Evolutionary conservation across 2,329 filamentous ascomycete species (phyloP).

Genomic region (Talaromyces sp.): DNA sequence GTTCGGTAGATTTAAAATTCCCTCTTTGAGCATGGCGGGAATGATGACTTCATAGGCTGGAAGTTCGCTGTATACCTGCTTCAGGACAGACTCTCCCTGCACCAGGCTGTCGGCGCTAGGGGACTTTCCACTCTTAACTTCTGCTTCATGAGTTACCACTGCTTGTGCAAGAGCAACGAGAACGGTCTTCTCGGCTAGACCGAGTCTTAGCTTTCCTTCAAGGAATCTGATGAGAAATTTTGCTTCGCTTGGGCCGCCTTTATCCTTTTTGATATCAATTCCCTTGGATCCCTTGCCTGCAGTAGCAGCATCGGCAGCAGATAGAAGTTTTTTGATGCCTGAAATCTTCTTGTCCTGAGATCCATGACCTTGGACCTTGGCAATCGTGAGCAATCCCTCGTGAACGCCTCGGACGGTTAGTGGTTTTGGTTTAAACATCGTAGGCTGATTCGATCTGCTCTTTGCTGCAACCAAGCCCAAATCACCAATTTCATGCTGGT

Average conservation of each 20-base stretch:
- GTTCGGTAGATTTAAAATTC: conserved; percentile 76
- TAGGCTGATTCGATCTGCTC: conserved; percentile 89
- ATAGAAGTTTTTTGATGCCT: conserved; percentile 93
- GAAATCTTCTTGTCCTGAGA: conserved; percentile 89
- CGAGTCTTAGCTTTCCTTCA: conserved; percentile 88
- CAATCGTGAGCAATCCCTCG: conserved; percentile 82
- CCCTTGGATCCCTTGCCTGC: conserved; percentile 62
- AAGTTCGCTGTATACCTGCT: conserved; percentile 88
- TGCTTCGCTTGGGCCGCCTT: conserved; percentile 89
- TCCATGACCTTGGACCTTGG: conserved; percentile 79
- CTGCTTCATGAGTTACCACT: conserved; percentile 76
- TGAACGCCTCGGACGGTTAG: conserved; percentile 84
- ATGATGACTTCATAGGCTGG: conserved; percentile 95
- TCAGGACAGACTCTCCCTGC: conserved; percentile 79
- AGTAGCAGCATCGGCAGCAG: conserved; percentile 73
- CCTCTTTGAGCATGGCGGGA: conserved; percentile 80
- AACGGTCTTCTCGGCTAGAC: conserved; percentile 87
- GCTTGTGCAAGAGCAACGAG: conserved; percentile 88
- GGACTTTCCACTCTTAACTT: conserved; percentile 57
- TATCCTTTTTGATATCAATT: conserved; percentile 84
- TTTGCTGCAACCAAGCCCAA: conserved; percentile 92
- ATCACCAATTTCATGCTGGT: conserved; percentile 95
- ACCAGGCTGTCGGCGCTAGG: conserved; percentile 74
- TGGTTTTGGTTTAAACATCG: conserved; percentile 96
- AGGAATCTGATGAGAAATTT: conserved; percentile 92